A percentile compares a stretch with the other conserved stretches of the same genome.
Conservation (phyloP, 1,284 basidiomycete species). For the Trichosporon ovoides region DNA sequence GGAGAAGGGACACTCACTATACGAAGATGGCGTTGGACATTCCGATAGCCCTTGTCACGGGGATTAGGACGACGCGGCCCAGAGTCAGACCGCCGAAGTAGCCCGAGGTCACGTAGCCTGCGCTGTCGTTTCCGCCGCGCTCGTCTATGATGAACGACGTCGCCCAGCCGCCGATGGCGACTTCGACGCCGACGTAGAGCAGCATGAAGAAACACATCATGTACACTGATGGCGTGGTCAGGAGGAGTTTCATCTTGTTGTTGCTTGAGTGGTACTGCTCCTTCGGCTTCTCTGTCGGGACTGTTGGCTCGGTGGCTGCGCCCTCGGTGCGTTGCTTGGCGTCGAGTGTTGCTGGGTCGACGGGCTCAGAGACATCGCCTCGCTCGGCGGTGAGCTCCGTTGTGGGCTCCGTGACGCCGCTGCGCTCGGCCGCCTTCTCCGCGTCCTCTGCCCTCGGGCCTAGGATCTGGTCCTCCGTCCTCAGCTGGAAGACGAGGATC, state of each 20-base stretch:
- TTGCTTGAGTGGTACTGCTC: not conserved
- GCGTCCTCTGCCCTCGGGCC: constrained; percentile 21
- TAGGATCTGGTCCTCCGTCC: constrained; percentile 54
- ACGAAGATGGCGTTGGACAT: constrained; percentile 34
- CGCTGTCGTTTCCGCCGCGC: constrained; percentile 32
- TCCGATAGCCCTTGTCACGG: constrained; percentile 39
- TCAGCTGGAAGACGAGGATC: constrained; percentile 55
- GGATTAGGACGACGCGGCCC: constrained; percentile 41
- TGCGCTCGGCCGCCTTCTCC: not conserved
- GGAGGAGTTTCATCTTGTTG: constrained; percentile 40
- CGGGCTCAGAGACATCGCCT: not conserved
- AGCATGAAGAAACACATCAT: constrained; percentile 38
- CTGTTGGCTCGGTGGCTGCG: constrained; percentile 2
- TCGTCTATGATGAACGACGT: constrained; percentile 40
- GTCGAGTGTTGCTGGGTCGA: not conserved
- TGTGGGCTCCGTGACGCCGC: not conserved
- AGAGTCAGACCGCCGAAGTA: constrained; percentile 44
- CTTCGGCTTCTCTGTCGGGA: not conserved
- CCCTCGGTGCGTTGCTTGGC: not conserved
- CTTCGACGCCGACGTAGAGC: constrained; percentile 43
- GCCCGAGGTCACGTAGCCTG: constrained; percentile 43
- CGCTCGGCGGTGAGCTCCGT: too few relatives aligned
- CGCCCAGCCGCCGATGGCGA: constrained; percentile 43
- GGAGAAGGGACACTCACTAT: too few relatives aligned
- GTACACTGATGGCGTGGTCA: constrained; percentile 30